Percentiles rank a stretch among this genome's conserved stretches.
Conservation (phyloP, 305 asterid species). For the Fraxinus velutina region DNA sequence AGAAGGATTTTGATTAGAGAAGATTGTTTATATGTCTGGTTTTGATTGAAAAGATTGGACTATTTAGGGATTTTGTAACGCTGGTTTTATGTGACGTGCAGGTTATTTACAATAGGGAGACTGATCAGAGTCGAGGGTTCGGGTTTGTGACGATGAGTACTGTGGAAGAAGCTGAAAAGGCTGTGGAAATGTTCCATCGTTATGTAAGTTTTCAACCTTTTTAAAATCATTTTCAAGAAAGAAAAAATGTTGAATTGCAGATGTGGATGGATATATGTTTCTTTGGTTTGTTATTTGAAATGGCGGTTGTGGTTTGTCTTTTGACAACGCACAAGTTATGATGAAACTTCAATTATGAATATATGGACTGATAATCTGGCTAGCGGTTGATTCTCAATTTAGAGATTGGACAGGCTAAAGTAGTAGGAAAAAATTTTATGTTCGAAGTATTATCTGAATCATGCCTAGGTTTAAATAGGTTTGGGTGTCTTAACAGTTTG, state of each 20-base stretch:
- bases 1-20: neutral
- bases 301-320: neutral
- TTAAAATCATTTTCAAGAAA: neutral
- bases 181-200: constrained; percentile 67
- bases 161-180: constrained; percentile 84
- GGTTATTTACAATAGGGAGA: constrained; percentile 75
- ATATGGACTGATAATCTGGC: neutral
- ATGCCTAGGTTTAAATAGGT: neutral
- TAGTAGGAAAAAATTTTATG: neutral
- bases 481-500: neutral
- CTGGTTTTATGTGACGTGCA: constrained; percentile 27
- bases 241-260: neutral
- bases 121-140: constrained; percentile 80
- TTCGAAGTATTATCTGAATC: neutral
- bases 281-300: neutral
- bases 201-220: constrained; percentile 53
- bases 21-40: neutral
- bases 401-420: neutral
- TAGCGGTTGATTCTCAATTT: neutral
- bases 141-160: constrained; percentile 90
- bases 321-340: neutral
- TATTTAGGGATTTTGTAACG: neutral
- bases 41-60: neutral
- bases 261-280: neutral
- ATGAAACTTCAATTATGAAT: neutral